phyloP scores from a whole-genome alignment of 75 land plant species.

The Picea glauca region DNA sequence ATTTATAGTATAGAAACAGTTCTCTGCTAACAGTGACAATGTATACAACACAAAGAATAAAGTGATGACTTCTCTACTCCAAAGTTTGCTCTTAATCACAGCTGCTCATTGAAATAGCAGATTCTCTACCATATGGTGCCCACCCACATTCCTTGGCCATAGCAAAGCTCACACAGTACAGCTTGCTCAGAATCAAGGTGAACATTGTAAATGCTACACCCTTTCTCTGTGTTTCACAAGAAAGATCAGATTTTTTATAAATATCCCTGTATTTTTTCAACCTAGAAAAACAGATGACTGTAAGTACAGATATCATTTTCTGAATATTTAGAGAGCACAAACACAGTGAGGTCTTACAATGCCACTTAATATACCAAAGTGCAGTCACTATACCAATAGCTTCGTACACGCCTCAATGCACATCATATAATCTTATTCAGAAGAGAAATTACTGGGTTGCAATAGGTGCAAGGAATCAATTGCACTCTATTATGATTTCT shows the following conservation, averaged over 20 bases:
- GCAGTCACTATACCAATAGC: neutral
- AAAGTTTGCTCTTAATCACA: constrained; percentile 7
- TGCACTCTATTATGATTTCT: too few relatives aligned
- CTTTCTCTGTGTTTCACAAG: constrained; percentile 71
- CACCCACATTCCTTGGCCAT: constrained; percentile 44
- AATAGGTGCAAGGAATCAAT: neutral
- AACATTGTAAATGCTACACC: constrained; percentile 82
- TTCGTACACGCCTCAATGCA: neutral
- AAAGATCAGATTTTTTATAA: constrained; percentile 33
- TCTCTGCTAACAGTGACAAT: too few relatives aligned
- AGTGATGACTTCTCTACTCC: too few relatives aligned
- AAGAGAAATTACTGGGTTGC: constrained; percentile 17
- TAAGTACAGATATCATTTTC: neutral
- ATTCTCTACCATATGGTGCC: constrained; percentile 32
- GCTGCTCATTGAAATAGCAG: constrained; percentile 65
- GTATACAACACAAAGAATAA: too few relatives aligned
- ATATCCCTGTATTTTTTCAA: constrained; percentile 32
- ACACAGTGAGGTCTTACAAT: neutral
- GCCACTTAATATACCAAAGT: neutral
- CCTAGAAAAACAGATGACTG: constrained; percentile 38
- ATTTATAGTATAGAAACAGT: too few relatives aligned
- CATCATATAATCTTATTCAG: neutral
- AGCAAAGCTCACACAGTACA: constrained; percentile 73
- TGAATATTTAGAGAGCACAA: neutral
- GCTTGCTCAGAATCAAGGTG: constrained; percentile 69